Conservation (phyloP, 441 rosid genomes). For the Biscutella laevigata region DNA sequence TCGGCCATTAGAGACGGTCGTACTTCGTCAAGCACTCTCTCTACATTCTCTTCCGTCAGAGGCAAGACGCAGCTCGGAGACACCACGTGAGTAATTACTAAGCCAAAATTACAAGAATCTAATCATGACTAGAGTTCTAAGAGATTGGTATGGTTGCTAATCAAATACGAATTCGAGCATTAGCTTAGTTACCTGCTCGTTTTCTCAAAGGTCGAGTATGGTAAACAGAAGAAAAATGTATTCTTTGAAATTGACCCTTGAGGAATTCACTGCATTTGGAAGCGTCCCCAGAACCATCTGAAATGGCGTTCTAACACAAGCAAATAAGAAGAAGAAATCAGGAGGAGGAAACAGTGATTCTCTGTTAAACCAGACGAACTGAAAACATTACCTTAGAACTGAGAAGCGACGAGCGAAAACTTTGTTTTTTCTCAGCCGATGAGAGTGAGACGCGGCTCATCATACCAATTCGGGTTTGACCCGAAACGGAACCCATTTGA, state of each 20-base stretch:
- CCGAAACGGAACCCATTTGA: slow-evolving; percentile 29
- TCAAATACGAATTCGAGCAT: not conserved
- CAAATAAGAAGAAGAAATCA: not conserved
- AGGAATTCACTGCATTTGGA: slow-evolving; percentile 38
- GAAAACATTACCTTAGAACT: slow-evolving; percentile 9
- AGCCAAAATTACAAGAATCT: not conserved
- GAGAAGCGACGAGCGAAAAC: slow-evolving; percentile 21
- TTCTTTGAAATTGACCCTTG: slow-evolving; percentile 38
- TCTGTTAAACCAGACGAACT: not conserved
- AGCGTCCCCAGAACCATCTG: slow-evolving; percentile 36
- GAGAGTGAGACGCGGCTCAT: slow-evolving; percentile 28
- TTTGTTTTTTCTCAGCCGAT: slow-evolving; percentile 17
- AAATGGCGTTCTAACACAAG: slow-evolving; percentile 34
- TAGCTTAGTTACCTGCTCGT: slow-evolving; percentile 13
- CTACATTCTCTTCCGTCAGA: slow-evolving; percentile 62
- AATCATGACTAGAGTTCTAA: slow-evolving; percentile 1
- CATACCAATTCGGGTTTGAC: slow-evolving; percentile 25
- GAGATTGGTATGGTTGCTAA: slow-evolving; percentile 3
- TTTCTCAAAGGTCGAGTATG: slow-evolving; percentile 33
- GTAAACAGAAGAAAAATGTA: not conserved
- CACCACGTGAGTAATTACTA: slow-evolving; percentile 32
- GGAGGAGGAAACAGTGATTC: not conserved
- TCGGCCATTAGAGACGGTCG: slow-evolving; percentile 65
- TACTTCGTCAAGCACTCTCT: slow-evolving; percentile 56
- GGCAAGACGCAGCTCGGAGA: slow-evolving; percentile 61